Evolutionary conservation across 768 basidiomycete genomes (phyloP).

Genomic region (Russula earlei): DNA sequence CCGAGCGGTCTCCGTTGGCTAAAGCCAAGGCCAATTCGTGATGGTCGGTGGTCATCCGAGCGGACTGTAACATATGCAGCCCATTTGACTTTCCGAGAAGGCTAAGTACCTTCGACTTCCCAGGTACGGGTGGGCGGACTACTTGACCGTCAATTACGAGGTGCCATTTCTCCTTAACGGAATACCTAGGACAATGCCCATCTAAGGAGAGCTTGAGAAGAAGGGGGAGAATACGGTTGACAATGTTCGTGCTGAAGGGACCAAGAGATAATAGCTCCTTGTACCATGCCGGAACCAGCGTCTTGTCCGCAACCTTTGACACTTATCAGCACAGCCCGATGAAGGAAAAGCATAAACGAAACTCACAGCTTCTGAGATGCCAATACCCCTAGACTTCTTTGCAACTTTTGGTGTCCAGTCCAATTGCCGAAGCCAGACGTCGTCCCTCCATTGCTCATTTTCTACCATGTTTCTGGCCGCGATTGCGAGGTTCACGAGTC

Average conservation of each 20-base stretch:
- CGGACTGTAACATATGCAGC: conserved; percentile 34
- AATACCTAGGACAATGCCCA: conserved; percentile 49
- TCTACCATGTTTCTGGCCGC: conserved; percentile 42
- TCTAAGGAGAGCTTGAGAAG: conserved; percentile 57
- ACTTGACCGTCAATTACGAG: conserved; percentile 32
- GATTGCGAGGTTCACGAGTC: conserved; percentile 61
- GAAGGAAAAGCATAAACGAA: neutral
- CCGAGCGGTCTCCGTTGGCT: conserved; percentile 34
- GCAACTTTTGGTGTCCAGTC: conserved; percentile 91
- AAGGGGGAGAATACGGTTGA: conserved; percentile 54
- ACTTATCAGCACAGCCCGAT: neutral
- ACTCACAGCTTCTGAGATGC: conserved; percentile 27
- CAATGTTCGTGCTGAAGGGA: conserved; percentile 32
- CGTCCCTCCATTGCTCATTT: conserved; percentile 49
- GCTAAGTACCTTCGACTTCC: conserved; percentile 34
- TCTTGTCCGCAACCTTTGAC: neutral
- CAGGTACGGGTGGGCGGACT: conserved; percentile 35
- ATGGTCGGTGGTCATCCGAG: conserved; percentile 35
- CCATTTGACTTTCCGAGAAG: conserved; percentile 42
- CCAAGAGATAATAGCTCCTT: conserved; percentile 35
- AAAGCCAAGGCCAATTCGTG: conserved; percentile 38
- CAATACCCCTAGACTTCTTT: conserved; percentile 56
- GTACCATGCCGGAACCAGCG: conserved; percentile 45
- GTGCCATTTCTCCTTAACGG: conserved; percentile 58
- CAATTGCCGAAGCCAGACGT: conserved; percentile 82